A percentile compares a stretch with the other conserved stretches of the same genome.
phyloP scores from a whole-genome alignment of 2,329 filamentous ascomycete species.

The Penicillium sp. region DNA sequence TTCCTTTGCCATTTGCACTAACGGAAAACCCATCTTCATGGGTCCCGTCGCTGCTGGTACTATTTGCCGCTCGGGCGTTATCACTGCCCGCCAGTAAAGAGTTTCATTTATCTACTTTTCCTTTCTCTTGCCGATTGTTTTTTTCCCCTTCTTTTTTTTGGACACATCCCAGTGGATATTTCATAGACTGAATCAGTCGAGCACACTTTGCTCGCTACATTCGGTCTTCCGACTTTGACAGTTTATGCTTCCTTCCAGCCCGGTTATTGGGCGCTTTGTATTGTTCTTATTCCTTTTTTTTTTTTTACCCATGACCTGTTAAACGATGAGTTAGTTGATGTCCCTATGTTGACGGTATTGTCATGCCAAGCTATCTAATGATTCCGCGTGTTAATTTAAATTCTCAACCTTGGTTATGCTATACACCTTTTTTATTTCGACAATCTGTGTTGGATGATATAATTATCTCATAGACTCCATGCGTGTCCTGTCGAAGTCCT shows the following conservation, averaged over 20 bases:
- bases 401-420: too few species aligned
- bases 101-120: neutral
- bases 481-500: too few species aligned
- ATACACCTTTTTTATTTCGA: too few species aligned
- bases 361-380: slow-evolving; percentile 12
- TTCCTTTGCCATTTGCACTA: slow-evolving; percentile 37
- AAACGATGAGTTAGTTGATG: slow-evolving; percentile 10
- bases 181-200: neutral
- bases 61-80: slow-evolving; percentile 31
- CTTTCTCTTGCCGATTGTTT: neutral
- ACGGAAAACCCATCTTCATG: slow-evolving; percentile 36
- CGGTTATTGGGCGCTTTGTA: neutral
- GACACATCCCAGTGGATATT: neutral
- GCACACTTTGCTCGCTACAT: neutral
- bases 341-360: slow-evolving; percentile 12
- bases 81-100: slow-evolving; percentile 11
- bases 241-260: neutral
- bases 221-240: neutral
- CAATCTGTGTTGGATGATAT: accelerated
- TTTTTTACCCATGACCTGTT: slow-evolving; percentile 5
- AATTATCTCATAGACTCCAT: neutral
- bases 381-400: neutral
- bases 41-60: slow-evolving; percentile 41
- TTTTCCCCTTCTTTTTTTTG: neutral
- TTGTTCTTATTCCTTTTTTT: neutral